Evolutionary conservation across 2,329 filamentous ascomycete genomes (phyloP).

Genomic region (Exophiala sp.): DNA sequence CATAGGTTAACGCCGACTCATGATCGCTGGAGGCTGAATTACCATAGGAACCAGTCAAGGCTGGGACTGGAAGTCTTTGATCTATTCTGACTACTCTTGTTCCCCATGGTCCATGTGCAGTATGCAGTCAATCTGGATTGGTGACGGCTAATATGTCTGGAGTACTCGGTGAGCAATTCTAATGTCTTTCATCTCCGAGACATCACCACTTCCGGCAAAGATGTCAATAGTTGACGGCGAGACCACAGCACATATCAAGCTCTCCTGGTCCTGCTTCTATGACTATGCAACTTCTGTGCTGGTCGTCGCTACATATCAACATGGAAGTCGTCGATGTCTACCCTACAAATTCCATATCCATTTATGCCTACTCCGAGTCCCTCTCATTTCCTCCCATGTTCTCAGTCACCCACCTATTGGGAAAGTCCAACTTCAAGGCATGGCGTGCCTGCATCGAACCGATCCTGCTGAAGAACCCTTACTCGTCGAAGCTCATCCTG

Average conservation of each 20-base stretch:
- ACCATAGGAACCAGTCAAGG: too few relatives aligned
- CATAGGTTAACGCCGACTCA: neutral
- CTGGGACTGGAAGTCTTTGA: neutral
- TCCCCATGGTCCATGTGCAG: too few relatives aligned
- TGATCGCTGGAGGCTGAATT: too few relatives aligned
- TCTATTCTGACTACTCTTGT: neutral
- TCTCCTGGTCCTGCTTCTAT: neutral
- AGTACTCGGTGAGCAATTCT: neutral
- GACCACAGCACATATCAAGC: neutral
- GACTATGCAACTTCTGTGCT: neutral
- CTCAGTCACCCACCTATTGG: conserved; percentile 5
- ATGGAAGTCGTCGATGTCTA: neutral
- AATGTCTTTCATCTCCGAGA: neutral
- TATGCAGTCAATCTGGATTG: too few relatives aligned
- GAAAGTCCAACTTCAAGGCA: conserved; percentile 20
- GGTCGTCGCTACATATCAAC: neutral
- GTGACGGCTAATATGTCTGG: neutral
- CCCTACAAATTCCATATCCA: neutral
- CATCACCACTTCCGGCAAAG: neutral
- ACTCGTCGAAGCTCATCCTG: conserved; percentile 15
- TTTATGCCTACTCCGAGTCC: neutral
- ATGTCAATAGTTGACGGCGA: neutral
- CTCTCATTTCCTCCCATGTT: conserved; percentile 8
- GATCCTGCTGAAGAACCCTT: conserved; percentile 11
- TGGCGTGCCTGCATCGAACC: conserved; percentile 20